Evolutionary conservation across 768 basidiomycete species (phyloP), one percentile per base, ranked within the genome.

Genomic region (Mycena venus): DNA sequence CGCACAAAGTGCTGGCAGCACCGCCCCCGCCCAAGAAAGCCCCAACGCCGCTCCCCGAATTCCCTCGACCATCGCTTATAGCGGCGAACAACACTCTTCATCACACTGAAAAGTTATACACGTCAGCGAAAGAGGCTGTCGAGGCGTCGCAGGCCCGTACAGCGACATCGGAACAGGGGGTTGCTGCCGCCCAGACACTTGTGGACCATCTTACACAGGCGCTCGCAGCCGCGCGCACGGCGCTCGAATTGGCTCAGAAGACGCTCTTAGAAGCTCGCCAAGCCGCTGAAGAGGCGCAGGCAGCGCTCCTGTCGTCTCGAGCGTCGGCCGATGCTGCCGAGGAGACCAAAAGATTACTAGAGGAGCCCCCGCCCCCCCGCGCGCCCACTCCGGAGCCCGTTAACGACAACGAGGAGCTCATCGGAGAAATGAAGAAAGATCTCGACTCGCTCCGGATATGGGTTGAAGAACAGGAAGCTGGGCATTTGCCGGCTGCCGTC

Each of bases 311-410:
- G 4, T 60, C 72, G 29, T 70, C 75, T 11, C 69, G 70, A 4
- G 68, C 61, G 11, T 61, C 75, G 1, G 60, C 69, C 25, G 75
- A 74, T 25, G 72, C 75, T 15, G 72, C 67, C 1, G 75, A 70
- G 65, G 70, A 70, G 66, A 77, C 72, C 3, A 77, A 74, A 32
- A 34, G 65, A 23, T 51, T 77, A 3, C 69, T 77, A 3, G 69
- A 73, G 40, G 65, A 62, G 29, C 75, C 75, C 12, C 63, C 72
- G 21, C 71, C 63, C 32, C 61, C 65, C 1, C 66, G 72, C 17
- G 31, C 44, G 21, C 75, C 72, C 12, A 73, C 68, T 0, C 66
- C 72, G 12, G 75, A 73, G 47, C 72, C 72, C 19, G 27, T 59
- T 6, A 65, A 74, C 40, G 51, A 51, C 10, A 70, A 74, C 15